A percentile compares a stretch with the other conserved stretches of the same genome.
Evolutionary conservation across 2,329 filamentous ascomycete species (phyloP).

Genomic region (Geosmithia flava): DNA sequence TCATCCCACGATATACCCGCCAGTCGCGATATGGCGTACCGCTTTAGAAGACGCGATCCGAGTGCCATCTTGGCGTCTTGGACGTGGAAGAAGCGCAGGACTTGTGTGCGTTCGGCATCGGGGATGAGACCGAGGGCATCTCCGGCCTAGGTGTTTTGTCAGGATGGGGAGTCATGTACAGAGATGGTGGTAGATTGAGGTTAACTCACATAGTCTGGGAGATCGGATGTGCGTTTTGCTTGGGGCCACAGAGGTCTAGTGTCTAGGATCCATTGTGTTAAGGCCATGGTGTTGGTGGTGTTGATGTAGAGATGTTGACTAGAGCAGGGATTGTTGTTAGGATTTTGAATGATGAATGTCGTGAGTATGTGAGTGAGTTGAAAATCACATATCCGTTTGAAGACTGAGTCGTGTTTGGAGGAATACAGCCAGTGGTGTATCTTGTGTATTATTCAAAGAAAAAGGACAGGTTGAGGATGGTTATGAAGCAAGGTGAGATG

Average conservation of each 20-base stretch:
- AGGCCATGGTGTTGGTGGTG: conserved; percentile 5
- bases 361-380: no score
- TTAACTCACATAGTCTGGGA: conserved; percentile 32
- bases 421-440: no score
- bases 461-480: no score
- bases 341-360: no score
- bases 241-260: conserved; percentile 45
- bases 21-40: conserved; percentile 49
- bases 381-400: no score
- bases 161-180: conserved; percentile 1
- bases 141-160: conserved; percentile 28
- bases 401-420: no score
- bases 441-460: no score
- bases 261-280: conserved; percentile 52
- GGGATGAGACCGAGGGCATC: conserved; percentile 39
- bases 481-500: no score
- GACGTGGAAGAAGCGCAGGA: conserved; percentile 52
- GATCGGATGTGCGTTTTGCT: conserved; percentile 33
- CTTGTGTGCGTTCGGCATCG: conserved; percentile 39
- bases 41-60: conserved; percentile 62
- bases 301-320: no score
- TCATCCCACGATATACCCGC: conserved; percentile 47
- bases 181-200: no score
- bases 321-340: no score
- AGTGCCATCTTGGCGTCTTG: conserved; percentile 65